Percentiles rank a stretch among this genome's conserved stretches.
Conservation (phyloP, 352 stramenopile species). For the Globisporangium perplexum region DNA sequence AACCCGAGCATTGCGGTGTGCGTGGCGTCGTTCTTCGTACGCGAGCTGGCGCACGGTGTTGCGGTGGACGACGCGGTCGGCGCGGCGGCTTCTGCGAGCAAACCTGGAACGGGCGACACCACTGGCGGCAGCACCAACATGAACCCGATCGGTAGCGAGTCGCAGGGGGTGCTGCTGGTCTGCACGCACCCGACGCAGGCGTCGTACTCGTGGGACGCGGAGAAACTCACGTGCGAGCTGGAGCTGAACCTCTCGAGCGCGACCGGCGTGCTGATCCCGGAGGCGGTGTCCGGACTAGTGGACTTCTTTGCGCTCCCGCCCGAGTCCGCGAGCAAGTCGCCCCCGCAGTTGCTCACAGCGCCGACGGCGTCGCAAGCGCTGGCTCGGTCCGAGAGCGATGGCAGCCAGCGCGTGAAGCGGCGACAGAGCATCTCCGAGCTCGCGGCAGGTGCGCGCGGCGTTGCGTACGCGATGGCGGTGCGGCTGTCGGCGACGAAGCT, state of each 20-base stretch:
- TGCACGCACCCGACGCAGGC: slow-evolving; percentile 38
- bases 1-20: slow-evolving; percentile 10
- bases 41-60: slow-evolving; percentile 4
- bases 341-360: neutral
- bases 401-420: slow-evolving; percentile 7
- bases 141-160: neutral
- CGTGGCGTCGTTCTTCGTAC: slow-evolving; percentile 13
- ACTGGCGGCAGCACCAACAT: neutral
- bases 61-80: neutral
- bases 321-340: slow-evolving; percentile 4
- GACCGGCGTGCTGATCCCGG: slow-evolving; percentile 45
- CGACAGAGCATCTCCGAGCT: slow-evolving; percentile 53
- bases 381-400: neutral
- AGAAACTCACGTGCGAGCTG: slow-evolving; percentile 31
- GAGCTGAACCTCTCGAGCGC: slow-evolving; percentile 44
- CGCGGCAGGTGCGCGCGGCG: slow-evolving; percentile 30
- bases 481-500: slow-evolving; percentile 40
- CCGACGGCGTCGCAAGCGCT: neutral
- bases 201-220: slow-evolving; percentile 58
- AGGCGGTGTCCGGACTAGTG: slow-evolving; percentile 33
- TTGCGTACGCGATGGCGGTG: slow-evolving; percentile 44
- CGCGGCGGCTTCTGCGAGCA: neutral
- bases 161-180: slow-evolving; percentile 25
- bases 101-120: neutral
- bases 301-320: slow-evolving; percentile 53